phyloP scores from a whole-genome alignment of 2,329 filamentous ascomycete genomes.

The Bipolaris gigantea region DNA sequence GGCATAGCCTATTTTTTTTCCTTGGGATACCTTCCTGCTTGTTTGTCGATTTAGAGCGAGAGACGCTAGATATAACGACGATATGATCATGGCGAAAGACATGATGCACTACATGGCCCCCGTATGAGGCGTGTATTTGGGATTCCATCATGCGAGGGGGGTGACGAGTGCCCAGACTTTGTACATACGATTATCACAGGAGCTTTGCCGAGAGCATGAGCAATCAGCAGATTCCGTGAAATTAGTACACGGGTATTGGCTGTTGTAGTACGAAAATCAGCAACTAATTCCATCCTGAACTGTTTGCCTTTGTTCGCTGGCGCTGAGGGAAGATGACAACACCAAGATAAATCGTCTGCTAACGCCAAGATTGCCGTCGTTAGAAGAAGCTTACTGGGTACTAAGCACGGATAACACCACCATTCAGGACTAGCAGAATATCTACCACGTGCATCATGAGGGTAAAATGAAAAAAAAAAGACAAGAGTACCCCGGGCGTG shows the following conservation, averaged over 20 bases:
- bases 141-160: slow-evolving; percentile 18
- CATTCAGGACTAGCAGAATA: too few relatives aligned
- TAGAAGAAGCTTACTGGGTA: too few relatives aligned
- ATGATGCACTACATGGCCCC: slow-evolving; percentile 24
- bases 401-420: too few relatives aligned
- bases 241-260: slow-evolving; percentile 2
- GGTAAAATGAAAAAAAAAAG: too few relatives aligned
- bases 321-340: neutral
- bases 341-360: too few relatives aligned
- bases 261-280: neutral
- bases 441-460: too few relatives aligned
- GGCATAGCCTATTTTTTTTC: slow-evolving; percentile 18
- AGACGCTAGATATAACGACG: slow-evolving; percentile 41
- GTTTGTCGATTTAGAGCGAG: slow-evolving; percentile 41
- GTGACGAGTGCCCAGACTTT: slow-evolving; percentile 26
- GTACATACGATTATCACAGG: slow-evolving; percentile 36
- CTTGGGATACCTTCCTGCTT: slow-evolving; percentile 24
- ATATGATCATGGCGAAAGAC: slow-evolving; percentile 44
- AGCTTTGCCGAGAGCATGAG: slow-evolving; percentile 10
- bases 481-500: too few relatives aligned
- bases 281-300: neutral
- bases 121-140: slow-evolving; percentile 22
- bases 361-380: too few relatives aligned
- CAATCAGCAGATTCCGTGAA: slow-evolving; percentile 3
- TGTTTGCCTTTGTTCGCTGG: neutral